These are phyloP conservation scores for Cutaneotrichosporon sp. DNA, from an alignment of 1,284 basidiomycete genomes.

Conservation along the genomic window DNA sequence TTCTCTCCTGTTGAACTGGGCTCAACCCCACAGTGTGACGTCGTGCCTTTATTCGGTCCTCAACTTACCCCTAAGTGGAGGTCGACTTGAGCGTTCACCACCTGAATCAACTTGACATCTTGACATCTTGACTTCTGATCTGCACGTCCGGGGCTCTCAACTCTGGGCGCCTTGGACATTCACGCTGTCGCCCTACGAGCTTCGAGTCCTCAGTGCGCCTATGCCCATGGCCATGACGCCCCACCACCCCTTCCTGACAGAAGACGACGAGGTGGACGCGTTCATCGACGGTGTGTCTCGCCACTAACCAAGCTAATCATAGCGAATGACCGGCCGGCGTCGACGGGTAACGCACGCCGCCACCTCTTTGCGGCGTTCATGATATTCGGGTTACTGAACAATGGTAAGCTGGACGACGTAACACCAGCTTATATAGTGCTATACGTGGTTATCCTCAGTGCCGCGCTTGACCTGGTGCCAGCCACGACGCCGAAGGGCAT, in stretches of 20 bases:
- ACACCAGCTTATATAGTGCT: conserved; percentile 59
- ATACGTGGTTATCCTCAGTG: conserved; percentile 94
- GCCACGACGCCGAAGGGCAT: conserved; percentile 82
- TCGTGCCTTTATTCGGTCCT: background rate
- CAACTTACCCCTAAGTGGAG: conserved; percentile 1
- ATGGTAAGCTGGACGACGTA: conserved; percentile 32
- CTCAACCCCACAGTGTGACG: background rate
- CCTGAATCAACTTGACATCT: background rate
- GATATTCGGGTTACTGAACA: conserved; percentile 52
- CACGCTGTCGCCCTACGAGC: conserved; percentile 18
- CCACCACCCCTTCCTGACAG: conserved; percentile 7
- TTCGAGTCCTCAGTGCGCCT: conserved; percentile 9
- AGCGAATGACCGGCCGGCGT: conserved; percentile 12
- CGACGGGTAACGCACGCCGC: conserved; percentile 4
- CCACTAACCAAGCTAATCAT: background rate
- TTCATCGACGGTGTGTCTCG: background rate
- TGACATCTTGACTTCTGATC: background rate
- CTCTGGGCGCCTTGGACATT: background rate
- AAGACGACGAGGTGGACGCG: conserved; percentile 14
- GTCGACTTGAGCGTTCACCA: background rate
- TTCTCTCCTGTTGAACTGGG: background rate
- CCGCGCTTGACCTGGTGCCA: conserved; percentile 90
- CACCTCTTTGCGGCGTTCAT: conserved; percentile 47
- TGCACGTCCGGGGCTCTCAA: conserved; percentile 2
- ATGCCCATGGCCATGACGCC: conserved; percentile 5